Base-by-base conservation (phyloP, 23 red algal genomes). In the Agarophyton chilense region DNA sequence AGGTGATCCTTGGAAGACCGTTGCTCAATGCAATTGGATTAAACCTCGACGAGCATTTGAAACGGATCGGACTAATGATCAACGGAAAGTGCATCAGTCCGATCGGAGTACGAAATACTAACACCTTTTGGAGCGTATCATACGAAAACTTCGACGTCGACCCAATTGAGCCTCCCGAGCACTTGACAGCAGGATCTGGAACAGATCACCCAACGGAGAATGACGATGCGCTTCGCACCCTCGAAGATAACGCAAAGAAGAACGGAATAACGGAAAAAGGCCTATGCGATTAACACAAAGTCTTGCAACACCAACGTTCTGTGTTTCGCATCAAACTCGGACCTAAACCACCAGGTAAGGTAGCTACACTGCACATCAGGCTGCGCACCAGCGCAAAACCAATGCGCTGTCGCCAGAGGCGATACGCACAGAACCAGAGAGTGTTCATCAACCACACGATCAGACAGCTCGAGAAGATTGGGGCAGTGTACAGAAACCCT, bases 261-360 rank as follows among this genome's bases (percentile, higher is more conserved):
- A 83, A 83, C 49, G 0, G 1, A 1, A 60, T 83, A 12, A 38
- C 2, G n/a, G 12, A 61, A 14, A 22, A 63, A 14, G 52, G 78
- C 5, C 12, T 35, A 4, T 33, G 52, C 28, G 3, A 53, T 11
- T 0, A 22, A 25, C 52, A 0, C 4, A 2, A 16, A 26, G 19
- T 66, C 16, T 66, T 83, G 34, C 51, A 83, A 62, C 0, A 64
- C 0, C 18, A 83, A 29, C 25, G 78, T 25, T 56, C 28, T 10
- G 21, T 43, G 0, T 63, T 81, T 63, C 22, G 78, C 2, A 63
- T 65, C 56, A 84, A 84, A 33, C 61, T 84, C 19, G 79, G 79
- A 49, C 2, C 40, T 4, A 11, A 84, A 5, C 79, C 55, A 40
- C 79, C 79, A 3, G 79, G 55, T 2, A 54, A 84, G 31, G 79